Base-by-base conservation (phyloP, 164 flowering plant genomes). In the Annona squamosa region DNA sequence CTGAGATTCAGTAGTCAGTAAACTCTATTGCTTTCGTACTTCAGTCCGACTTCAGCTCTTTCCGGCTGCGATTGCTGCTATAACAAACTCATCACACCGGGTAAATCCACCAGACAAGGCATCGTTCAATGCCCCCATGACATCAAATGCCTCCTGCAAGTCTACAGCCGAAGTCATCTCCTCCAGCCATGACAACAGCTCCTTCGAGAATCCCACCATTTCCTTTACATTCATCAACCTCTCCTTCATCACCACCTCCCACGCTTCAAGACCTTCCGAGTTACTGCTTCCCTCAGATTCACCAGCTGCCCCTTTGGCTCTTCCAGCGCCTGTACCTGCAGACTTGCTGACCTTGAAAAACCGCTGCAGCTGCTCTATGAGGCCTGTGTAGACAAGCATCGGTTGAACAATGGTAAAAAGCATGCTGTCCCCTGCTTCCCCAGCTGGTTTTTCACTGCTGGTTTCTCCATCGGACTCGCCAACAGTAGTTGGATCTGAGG, bases 231-330 rank as follows among this genome's bases (percentile, higher is more conserved):
- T 91, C 73, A 86, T 26, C 68, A 96, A 72, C 69, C 81, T 86
- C 73, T 96, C 98, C 70, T 87, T 96, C 97, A 93, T 93, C 70
- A 83, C 80, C 37, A 89, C 72, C 80, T 91, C 99, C 98, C 98
- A 96, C 5, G 63, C 78, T 77, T 93, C 97, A 78, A 87, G 63
- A 46, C 74, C 75, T 18, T 77, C 73, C 47, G 74, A 67, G n/a
- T 79, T 85, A 3, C 84, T 83, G 2, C 77, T 85, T 48, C 78
- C 89, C 26, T 71, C 82, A 2, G 74, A 1, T 46, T 74, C 84
- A n/a, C 71, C 66, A 0, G 84, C 56, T 10, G 78, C 65, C n/a
- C 77, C 84, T 72, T 78, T 86, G 17, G 77, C 74, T 70, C 56
- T 71, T 10, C 12, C 63, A 1, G 78, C 26, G 5, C 48, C 75